Evolutionary conservation across 345 rosid genomes (phyloP).

Genomic region (Salix udensis): DNA sequence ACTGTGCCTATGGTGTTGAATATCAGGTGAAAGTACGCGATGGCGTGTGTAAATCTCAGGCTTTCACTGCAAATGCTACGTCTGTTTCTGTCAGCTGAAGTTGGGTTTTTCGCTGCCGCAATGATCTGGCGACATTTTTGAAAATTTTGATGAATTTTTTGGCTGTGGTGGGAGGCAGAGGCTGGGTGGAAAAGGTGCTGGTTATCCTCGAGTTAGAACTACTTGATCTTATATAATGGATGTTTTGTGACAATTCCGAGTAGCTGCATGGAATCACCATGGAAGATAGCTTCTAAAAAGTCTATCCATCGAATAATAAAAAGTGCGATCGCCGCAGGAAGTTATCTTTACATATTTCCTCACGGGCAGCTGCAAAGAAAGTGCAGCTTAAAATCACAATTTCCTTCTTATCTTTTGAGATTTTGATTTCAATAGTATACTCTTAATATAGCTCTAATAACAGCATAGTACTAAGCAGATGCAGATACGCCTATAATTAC

Average conservation of each 20-base stretch:
- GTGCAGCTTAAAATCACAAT: not conserved
- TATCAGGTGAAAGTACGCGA: not conserved
- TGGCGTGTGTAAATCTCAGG: not conserved
- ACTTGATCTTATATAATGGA: not conserved
- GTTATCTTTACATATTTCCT: not conserved
- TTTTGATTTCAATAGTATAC: too few species aligned
- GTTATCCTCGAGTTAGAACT: not conserved
- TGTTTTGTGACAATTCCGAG: not conserved
- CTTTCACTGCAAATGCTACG: not conserved
- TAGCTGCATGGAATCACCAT: not conserved
- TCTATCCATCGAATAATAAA: too few species aligned
- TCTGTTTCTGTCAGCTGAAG: not conserved
- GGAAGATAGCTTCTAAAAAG: not conserved
- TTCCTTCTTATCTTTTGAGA: too few species aligned
- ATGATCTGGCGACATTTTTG: not conserved
- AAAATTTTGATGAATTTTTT: not conserved
- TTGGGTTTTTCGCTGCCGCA: not conserved
- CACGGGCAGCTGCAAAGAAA: not conserved
- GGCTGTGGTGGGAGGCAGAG: not conserved
- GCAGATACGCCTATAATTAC: too few species aligned
- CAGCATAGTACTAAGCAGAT: too few species aligned
- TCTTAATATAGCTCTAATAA: too few species aligned
- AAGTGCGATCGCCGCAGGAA: not conserved
- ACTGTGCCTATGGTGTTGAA: not conserved
- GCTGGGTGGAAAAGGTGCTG: not conserved